phyloP scores from a whole-genome alignment of 164 flowering plant genomes.

The Buxus sempervirens region DNA sequence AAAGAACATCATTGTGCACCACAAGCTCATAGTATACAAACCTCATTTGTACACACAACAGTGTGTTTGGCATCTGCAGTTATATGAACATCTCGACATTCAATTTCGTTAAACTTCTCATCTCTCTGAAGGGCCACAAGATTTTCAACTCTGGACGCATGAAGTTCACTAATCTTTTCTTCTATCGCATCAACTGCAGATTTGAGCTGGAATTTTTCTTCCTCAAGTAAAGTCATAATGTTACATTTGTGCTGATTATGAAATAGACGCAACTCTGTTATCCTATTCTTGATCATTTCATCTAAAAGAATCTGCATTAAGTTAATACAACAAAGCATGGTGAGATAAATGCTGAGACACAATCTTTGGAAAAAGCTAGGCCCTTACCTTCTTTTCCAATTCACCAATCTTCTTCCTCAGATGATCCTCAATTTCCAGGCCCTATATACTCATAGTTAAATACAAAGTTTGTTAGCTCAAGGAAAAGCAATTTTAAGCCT shows the following conservation, averaged over 20 bases:
- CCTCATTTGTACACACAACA: constrained; percentile 31
- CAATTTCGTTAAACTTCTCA: constrained; percentile 34
- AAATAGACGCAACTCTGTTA: constrained; percentile 42
- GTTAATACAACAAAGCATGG: constrained; percentile 5
- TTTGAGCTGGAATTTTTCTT: constrained; percentile 42
- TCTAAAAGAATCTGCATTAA: constrained; percentile 44
- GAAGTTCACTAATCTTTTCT: constrained; percentile 39
- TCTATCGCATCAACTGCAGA: constrained; percentile 30
- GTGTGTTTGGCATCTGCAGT: constrained; percentile 29
- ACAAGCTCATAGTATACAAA: constrained; percentile 12
- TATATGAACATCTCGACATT: constrained; percentile 67
- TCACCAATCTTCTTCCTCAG: constrained; percentile 54
- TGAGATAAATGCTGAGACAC: not conserved
- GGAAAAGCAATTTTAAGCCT: not conserved
- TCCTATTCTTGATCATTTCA: constrained; percentile 33
- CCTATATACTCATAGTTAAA: constrained; percentile 36
- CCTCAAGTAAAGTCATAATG: constrained; percentile 49
- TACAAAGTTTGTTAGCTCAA: not conserved
- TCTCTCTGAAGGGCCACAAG: constrained; percentile 28
- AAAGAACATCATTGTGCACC: not conserved
- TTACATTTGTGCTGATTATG: constrained; percentile 47
- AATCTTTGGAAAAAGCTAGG: constrained; percentile 1
- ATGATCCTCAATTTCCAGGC: constrained; percentile 84
- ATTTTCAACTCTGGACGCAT: constrained; percentile 12
- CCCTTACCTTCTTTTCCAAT: constrained; percentile 66